Evolutionary conservation across 371 early-diverging fungal genomes (phyloP).

Genomic region (Mortierella sp.): DNA sequence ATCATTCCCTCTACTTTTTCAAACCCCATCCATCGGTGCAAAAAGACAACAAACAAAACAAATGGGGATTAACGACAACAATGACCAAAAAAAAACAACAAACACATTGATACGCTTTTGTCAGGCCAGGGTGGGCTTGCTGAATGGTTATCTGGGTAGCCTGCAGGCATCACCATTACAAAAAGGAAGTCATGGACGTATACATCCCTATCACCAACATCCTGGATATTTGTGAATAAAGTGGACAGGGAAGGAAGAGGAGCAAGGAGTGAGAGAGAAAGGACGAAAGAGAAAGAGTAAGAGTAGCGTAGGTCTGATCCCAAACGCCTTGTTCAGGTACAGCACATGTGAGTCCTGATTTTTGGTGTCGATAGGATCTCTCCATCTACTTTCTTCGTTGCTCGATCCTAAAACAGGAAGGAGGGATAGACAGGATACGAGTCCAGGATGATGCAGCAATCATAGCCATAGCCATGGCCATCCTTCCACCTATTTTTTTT

Average conservation of each 20-base stretch:
- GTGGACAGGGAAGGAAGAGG: background rate
- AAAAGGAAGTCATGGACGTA: background rate
- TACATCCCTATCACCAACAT: background rate
- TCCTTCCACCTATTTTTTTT: background rate
- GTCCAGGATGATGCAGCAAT: too few species aligned
- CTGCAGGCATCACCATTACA: background rate
- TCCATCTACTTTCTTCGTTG: background rate
- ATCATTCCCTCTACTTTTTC: too few species aligned
- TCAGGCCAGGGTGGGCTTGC: background rate
- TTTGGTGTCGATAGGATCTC: background rate
- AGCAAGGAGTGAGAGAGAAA: too few species aligned
- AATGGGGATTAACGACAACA: too few species aligned
- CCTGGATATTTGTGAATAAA: background rate
- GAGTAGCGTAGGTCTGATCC: background rate
- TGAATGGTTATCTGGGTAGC: background rate
- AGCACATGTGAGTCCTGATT: too few species aligned
- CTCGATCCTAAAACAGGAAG: too few species aligned
- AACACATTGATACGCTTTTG: background rate
- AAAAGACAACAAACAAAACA: background rate
- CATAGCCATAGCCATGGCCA: too few species aligned
- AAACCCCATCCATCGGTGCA: too few species aligned
- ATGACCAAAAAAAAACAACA: background rate
- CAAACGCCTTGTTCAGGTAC: background rate
- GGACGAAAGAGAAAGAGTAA: too few species aligned
- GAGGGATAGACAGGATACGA: too few species aligned